Base-by-base conservation (phyloP, 2,329 filamentous ascomycete genomes). In the Nothophaeocryptopus gaeumannii region DNA sequence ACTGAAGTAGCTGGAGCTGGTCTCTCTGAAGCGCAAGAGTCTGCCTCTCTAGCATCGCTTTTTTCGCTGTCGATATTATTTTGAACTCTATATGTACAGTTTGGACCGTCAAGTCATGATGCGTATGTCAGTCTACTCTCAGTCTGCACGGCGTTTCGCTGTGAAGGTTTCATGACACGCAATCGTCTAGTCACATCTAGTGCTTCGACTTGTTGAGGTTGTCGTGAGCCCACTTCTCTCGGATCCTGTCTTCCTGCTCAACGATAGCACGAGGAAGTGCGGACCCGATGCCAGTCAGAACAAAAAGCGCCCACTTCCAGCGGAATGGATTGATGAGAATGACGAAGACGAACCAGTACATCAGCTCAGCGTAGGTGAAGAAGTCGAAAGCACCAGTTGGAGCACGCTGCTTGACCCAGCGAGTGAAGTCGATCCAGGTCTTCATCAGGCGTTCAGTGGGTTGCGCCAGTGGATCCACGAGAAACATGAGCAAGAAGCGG, bases 271-370 rank as follows among this genome's bases (percentile, higher is more conserved):
- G 75, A 0, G 89, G 89, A 39, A 93, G 64, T 14, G 74, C 74
- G 37, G 80, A 75, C 0, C 86, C 88, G 29, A 92, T 66, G 0
- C 89, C 89, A 52, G 86, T 86, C 61, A 95, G 84, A 12, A 95
- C 88, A 65, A 95, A 95, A 0, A 84, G 66, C 0, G 85, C 87
- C 89, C 89, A 95, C 73, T 95, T 95, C 88, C 89, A 95, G 8
- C 89, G 75, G 69, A 95, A 95, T 0, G 89, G 89, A 64, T 95
- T 95, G 61, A 93, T 78, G 4, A 78, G 72, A 36, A 92, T 82
- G 49, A 85, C 85, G 63, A 93, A 95, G 5, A 82, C 67, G 58
- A 92, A 93, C 89, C 89, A 95, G 75, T 88, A 95, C 4, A 93
- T 65, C 43, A 95, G 72, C 69, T 95, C 89, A 0, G 86, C 78